Conservation (phyloP, 345 rosid genomes). For the Iberis pinnata region DNA sequence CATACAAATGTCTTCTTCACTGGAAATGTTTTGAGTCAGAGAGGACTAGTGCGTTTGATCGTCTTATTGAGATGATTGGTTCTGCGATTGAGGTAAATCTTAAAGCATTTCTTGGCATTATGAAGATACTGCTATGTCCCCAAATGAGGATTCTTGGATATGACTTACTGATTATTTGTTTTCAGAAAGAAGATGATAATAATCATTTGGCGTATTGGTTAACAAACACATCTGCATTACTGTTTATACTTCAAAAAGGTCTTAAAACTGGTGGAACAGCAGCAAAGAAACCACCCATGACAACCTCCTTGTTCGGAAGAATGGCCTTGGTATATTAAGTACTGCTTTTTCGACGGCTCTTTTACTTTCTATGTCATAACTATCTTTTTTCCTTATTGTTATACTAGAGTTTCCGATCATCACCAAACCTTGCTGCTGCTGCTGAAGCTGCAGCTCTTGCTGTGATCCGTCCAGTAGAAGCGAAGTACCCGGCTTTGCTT, state of each 20-base stretch:
- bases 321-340: conserved; percentile 68
- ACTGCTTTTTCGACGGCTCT: neutral
- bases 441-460: conserved; percentile 70
- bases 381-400: conserved; percentile 14
- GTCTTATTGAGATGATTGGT: conserved; percentile 98
- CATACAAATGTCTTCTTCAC: conserved; percentile 88
- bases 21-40: conserved; percentile 99
- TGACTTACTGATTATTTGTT: conserved; percentile 16
- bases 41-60: conserved; percentile 88
- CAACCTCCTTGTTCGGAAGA: conserved; percentile 93
- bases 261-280: conserved; percentile 68
- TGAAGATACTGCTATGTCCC: conserved; percentile 4
- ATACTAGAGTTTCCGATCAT: conserved; percentile 88
- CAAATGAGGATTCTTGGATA: neutral
- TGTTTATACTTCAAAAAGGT: conserved; percentile 84
- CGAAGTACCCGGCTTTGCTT: conserved; percentile 95
- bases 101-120: conserved; percentile 12
- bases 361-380: conserved; percentile 5
- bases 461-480: conserved; percentile 88
- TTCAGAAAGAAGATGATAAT: conserved; percentile 88
- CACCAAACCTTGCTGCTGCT: conserved; percentile 75
- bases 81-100: conserved; percentile 83
- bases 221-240: conserved; percentile 73
- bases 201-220: conserved; percentile 97
- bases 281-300: conserved; percentile 59